phyloP scores from a whole-genome alignment of 768 basidiomycete species.

The Lentinula guzmanii region DNA sequence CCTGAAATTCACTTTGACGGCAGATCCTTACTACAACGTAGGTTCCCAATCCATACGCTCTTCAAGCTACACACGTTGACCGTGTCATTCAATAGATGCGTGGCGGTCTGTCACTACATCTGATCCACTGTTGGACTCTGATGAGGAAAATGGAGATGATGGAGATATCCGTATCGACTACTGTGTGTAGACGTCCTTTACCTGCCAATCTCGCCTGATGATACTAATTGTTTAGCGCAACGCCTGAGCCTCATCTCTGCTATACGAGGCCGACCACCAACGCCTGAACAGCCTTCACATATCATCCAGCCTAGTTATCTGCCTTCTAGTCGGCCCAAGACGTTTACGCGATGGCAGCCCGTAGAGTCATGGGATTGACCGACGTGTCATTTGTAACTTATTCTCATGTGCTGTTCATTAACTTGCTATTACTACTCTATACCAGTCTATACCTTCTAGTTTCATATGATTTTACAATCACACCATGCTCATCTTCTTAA shows the following conservation, averaged over 20 bases:
- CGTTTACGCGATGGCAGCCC: conserved; percentile 28
- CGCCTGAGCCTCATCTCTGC: conserved; percentile 48
- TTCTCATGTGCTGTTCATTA: neutral
- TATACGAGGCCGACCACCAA: conserved; percentile 44
- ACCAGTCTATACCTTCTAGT: neutral
- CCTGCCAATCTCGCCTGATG: neutral
- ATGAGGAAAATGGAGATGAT: conserved; percentile 64
- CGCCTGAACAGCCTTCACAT: conserved; percentile 28
- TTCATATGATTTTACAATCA: neutral
- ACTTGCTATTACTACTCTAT: neutral
- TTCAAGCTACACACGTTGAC: neutral
- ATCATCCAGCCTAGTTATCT: conserved; percentile 7
- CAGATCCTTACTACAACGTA: conserved; percentile 36
- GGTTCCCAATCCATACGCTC: conserved; percentile 5
- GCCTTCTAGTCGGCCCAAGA: conserved; percentile 6
- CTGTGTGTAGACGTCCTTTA: conserved; percentile 32
- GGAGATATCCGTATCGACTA: conserved; percentile 62
- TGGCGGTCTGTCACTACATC: conserved; percentile 60
- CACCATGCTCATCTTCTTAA: neutral
- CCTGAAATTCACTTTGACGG: neutral
- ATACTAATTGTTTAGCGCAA: conserved; percentile 27
- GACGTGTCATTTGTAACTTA: neutral
- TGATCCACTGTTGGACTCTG: conserved; percentile 68
- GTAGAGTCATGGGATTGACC: conserved; percentile 28
- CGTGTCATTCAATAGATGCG: conserved; percentile 43